Evolutionary conservation across 768 basidiomycete genomes (phyloP), one percentile per base, ranked within the genome.

Genomic region (Trametes meyenii): DNA sequence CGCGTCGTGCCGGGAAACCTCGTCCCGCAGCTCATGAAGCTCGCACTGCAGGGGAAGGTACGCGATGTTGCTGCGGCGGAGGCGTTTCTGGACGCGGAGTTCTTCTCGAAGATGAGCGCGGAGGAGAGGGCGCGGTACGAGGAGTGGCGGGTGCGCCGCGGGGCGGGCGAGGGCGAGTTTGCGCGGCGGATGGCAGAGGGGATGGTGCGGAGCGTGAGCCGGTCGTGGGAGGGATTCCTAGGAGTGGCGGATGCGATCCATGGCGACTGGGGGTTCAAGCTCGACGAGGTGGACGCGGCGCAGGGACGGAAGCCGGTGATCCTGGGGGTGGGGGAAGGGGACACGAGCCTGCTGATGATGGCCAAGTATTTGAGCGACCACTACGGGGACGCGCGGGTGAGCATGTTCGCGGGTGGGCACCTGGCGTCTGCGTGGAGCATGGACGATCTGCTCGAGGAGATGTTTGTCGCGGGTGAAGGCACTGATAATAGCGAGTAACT

Each of bases 161-260:
- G 77, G 0, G 63, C 76, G 8, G 70, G 70, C 24, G 82, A 82
- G 59, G 80, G 78, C 1, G 76, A 83, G 50, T 70, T 78, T 29
- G 79, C 81, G 63, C 71, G 72, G 55, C 67, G 70, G 55, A 71
- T 82, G 58, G 81, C 80, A 2, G 63, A 68, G 58, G 81, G 78
- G 57, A 71, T 78, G 58, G 68, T 76, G 49, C 75, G 77, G 58
- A 86, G 85, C 66, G 79, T 84, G 8, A 73, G 76, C 19, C 76
- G 69, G 35, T 74, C 81, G 49, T 84, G 83, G 83, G 79, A 75
- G 44, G 86, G 85, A 0, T 83, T 84, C 65, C 71, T 78, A 59
- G 79, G 79, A 48, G 65, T 76, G 54, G 56, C 77, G 7, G 64
- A 71, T 33, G 69, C 82, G 29, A 70, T 81, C 52, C 81, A 85